Conservation (phyloP, 805 yeast genomes). For the Geotrichum ghanense region DNA sequence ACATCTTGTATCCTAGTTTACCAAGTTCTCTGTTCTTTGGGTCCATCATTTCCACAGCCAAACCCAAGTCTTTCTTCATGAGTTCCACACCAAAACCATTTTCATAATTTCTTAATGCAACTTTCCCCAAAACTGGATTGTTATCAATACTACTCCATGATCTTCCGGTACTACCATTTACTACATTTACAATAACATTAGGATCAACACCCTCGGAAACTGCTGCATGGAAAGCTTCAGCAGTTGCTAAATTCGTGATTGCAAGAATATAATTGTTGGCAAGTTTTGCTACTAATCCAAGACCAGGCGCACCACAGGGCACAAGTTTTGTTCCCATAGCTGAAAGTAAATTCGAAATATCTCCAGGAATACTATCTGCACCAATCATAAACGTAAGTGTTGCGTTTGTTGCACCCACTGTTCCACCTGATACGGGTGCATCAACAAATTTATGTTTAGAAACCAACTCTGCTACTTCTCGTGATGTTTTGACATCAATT, state of each 20-base stretch:
- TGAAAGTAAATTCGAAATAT: slow-evolving; percentile 19
- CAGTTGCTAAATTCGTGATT: slow-evolving; percentile 40
- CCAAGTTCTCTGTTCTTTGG: neutral
- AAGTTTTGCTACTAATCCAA: slow-evolving; percentile 44
- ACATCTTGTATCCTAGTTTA: neutral
- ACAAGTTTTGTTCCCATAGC: slow-evolving; percentile 40
- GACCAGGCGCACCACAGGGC: slow-evolving; percentile 40
- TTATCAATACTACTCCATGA: slow-evolving; percentile 45
- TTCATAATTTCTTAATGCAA: slow-evolving; percentile 34
- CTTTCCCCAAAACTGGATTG: slow-evolving; percentile 38
- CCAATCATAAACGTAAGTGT: slow-evolving; percentile 44
- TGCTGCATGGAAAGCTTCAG: slow-evolving; percentile 45
- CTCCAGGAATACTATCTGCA: slow-evolving; percentile 19
- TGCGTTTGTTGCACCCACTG: slow-evolving; percentile 41
- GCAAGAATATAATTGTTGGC: slow-evolving; percentile 44
- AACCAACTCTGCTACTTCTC: slow-evolving; percentile 29
- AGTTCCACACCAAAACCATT: slow-evolving; percentile 34
- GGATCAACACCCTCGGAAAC: slow-evolving; percentile 37
- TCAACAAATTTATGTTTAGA: slow-evolving; percentile 33
- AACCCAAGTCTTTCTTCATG: slow-evolving; percentile 31
- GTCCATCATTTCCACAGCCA: slow-evolving; percentile 17
- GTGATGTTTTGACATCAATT: slow-evolving; percentile 38
- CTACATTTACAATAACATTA: slow-evolving; percentile 36
- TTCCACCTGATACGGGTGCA: slow-evolving; percentile 48
- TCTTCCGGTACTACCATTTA: slow-evolving; percentile 41